phyloP scores from a whole-genome alignment of 1,139 yeast species.

The Scheffersomyces illinoinensis region DNA sequence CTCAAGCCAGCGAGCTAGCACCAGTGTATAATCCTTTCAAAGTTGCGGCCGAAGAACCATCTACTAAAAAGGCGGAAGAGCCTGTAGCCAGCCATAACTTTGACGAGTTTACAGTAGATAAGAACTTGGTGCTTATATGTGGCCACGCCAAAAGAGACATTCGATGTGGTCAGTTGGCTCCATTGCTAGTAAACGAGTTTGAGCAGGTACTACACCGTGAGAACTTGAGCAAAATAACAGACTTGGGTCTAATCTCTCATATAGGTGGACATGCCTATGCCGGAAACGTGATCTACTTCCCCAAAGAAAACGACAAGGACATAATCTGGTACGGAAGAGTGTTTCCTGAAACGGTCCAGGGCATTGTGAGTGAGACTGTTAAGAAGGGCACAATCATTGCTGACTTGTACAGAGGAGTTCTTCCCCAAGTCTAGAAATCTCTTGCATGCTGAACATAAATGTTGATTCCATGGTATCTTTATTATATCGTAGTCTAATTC shows the following conservation, averaged over 20 bases:
- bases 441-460: background rate
- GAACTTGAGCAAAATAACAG: conserved; percentile 22
- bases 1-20: conserved; percentile 17
- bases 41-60: background rate
- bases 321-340: conserved; percentile 74
- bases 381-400: conserved; percentile 47
- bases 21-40: conserved; percentile 37
- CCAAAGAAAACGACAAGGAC: conserved; percentile 36
- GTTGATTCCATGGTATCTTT: background rate
- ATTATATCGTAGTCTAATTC: background rate
- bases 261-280: conserved; percentile 82
- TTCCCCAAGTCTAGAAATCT: background rate
- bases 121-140: conserved; percentile 53
- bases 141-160: conserved; percentile 66
- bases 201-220: conserved; percentile 35
- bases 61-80: background rate
- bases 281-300: conserved; percentile 65
- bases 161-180: conserved; percentile 68
- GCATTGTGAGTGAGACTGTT: conserved; percentile 58
- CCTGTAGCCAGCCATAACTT: conserved; percentile 10
- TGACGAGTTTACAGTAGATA: conserved; percentile 18
- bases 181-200: conserved; percentile 55
- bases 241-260: conserved; percentile 64
- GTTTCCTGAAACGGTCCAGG: conserved; percentile 63
- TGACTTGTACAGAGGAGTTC: conserved; percentile 53